Base-by-base conservation (phyloP, 306 rosid genomes). In the Canavalia ensiformis region DNA sequence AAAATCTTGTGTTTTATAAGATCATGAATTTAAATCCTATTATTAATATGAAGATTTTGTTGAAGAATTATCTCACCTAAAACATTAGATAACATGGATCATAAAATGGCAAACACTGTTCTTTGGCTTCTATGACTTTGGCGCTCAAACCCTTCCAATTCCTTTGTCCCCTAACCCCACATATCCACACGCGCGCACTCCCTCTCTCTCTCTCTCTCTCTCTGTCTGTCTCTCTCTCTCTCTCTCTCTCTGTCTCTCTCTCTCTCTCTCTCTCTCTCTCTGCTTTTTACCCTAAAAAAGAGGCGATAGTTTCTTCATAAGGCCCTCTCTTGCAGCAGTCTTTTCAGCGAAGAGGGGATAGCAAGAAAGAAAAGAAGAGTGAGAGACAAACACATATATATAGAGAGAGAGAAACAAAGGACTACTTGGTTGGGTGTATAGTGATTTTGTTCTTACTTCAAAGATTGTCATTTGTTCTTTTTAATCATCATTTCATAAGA, bases 301-400 rank as follows among this genome's bases (percentile, higher is more conserved):
- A 37, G 75, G 72, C 82, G 5, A 81, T 72, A 79, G 52, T 76
- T 80, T 83, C 95, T 90, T 89, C 95, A 76, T 90, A 91, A 85
- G 80, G 50, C 78, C 85, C 83, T 86, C 91, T 82, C 75, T 46
- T 81, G 80, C 84, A 51, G 47, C 87, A 86, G 84, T 83, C 86
- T 83, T 88, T 84, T 84, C 88, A 78, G 74, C 88, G 74, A 84
- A 56, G 85, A 63, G 67, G 74, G 56, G 47, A 49, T n/a, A 75
- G 74, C 12, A 52, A 68, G 18, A 71, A 28, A 30, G 35, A 33
- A 18, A 10, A 7, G 45, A 28, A 77, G 65, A 60, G 49, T 41
- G 76, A 44, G 52, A 33, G 55, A 41, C 45, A 28, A 10, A 46
- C 34, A 44, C 74, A 34, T 2, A 31, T 25, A 49, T 11, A 64